A percentile compares a stretch with the other conserved stretches of the same genome.
These are phyloP conservation scores for Phyllosticta citrichinensis DNA, from an alignment of 2,329 filamentous ascomycete genomes.

Conservation along the genomic window DNA sequence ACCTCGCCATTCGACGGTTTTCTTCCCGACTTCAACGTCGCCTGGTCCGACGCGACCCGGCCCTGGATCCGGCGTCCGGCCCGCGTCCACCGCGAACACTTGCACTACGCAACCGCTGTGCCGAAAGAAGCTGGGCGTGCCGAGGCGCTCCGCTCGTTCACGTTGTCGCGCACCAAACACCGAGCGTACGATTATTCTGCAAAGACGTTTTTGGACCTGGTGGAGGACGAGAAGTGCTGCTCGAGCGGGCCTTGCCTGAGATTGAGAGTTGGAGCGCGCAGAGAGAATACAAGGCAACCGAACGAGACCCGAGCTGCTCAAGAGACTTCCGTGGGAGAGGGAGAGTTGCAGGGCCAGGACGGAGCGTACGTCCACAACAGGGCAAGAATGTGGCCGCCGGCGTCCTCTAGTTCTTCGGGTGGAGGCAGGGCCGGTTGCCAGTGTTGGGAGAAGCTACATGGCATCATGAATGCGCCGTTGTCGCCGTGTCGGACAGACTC, in stretches of 20 bases:
- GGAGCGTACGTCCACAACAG: background rate
- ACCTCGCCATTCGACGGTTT: background rate
- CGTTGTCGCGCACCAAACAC: constrained; percentile 45
- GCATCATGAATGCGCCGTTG: constrained; percentile 22
- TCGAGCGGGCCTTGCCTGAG: constrained; percentile 31
- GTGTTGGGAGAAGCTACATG: constrained; percentile 22
- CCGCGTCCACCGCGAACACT: constrained; percentile 19
- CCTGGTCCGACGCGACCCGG: constrained; percentile 5
- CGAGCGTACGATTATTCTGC: constrained; percentile 45
- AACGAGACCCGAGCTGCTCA: background rate
- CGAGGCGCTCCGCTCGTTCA: constrained; percentile 30
- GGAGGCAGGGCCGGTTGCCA: background rate
- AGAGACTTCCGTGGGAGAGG: background rate
- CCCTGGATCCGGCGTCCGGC: constrained; percentile 37
- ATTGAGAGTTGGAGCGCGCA: constrained; percentile 41
- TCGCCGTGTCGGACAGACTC: background rate
- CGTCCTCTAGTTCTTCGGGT: background rate
- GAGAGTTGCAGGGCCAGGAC: background rate
- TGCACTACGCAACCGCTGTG: too few species aligned
- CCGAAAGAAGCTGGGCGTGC: constrained; percentile 7
- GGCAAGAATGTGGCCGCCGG: constrained; percentile 25
- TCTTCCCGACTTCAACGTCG: background rate
- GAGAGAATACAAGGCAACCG: background rate
- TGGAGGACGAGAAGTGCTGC: constrained; percentile 39
- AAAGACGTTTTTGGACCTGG: constrained; percentile 49